A percentile compares a stretch with the other conserved stretches of the same genome.
Evolutionary conservation across 352 stramenopile species (phyloP).

Genomic region (Globisporangium cylindrosporum): DNA sequence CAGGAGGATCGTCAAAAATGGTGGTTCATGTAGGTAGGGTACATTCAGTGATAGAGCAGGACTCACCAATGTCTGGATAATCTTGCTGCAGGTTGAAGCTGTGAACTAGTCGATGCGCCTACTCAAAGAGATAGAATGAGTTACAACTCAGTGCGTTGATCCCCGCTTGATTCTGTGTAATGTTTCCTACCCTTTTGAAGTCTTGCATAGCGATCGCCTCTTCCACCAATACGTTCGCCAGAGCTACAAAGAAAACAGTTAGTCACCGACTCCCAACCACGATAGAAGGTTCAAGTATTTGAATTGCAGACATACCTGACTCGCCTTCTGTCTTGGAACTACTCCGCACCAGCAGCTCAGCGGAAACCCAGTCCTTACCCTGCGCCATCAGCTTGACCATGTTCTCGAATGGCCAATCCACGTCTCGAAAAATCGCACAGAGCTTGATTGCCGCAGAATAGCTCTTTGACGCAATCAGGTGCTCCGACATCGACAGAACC

Average conservation of each 20-base stretch:
- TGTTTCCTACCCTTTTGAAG: constrained; percentile 49
- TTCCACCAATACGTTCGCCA: constrained; percentile 45
- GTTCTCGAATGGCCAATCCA: constrained; percentile 32
- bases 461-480: constrained; percentile 38
- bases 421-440: constrained; percentile 25
- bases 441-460: constrained; percentile 56
- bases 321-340: background rate
- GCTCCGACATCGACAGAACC: constrained; percentile 21
- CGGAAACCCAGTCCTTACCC: constrained; percentile 59
- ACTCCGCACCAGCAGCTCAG: constrained; percentile 45
- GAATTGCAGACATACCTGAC: background rate
- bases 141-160: background rate
- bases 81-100: constrained; percentile 45
- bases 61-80: constrained; percentile 54
- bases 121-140: background rate
- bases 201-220: constrained; percentile 48
- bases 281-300: background rate
- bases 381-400: constrained; percentile 40
- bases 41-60: background rate
- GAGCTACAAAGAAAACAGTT: constrained; percentile 16
- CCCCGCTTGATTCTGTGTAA: background rate
- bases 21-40: too few species aligned
- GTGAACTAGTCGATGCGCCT: constrained; percentile 60
- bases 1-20: constrained; percentile 1
- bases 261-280: background rate